phyloP scores from a whole-genome alignment of 495 filamentous ascomycete species.

The Annulohypoxylon nitens region DNA sequence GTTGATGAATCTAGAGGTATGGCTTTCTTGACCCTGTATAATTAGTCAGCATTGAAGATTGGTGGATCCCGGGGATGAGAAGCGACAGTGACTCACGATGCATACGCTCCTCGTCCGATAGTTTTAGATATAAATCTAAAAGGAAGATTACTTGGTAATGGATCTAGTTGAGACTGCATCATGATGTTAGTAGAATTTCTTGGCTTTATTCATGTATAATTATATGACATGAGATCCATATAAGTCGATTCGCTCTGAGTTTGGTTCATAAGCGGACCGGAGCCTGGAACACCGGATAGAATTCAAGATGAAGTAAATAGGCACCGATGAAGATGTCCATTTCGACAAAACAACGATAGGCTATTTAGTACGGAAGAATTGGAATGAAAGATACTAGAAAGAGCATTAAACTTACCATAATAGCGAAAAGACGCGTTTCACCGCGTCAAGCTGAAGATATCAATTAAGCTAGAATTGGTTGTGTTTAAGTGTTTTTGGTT shows the following conservation, averaged over 20 bases:
- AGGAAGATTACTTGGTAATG: constrained; percentile 85
- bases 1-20: constrained; percentile 73
- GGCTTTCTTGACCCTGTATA: constrained; percentile 92
- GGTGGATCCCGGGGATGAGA: constrained; percentile 20
- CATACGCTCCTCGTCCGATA: constrained; percentile 96
- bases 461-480: constrained; percentile 37
- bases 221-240: not conserved
- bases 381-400: not conserved
- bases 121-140: constrained; percentile 97
- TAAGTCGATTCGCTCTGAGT: constrained; percentile 36
- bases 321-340: constrained; percentile 7
- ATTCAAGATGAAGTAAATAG: not conserved
- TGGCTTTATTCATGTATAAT: not conserved
- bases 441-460: constrained; percentile 25
- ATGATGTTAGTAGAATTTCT: constrained; percentile 49
- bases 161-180: constrained; percentile 87
- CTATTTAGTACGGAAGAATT: not conserved
- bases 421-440: constrained; percentile 27
- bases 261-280: constrained; percentile 11
- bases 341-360: not conserved
- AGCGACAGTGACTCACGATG: constrained; percentile 74
- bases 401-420: constrained; percentile 35
- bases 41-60: constrained; percentile 38
- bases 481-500: constrained; percentile 41
- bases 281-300: constrained; percentile 2